Base-by-base conservation (phyloP, 202 grass and related monocot species). In the Panicum hallii region DNA sequence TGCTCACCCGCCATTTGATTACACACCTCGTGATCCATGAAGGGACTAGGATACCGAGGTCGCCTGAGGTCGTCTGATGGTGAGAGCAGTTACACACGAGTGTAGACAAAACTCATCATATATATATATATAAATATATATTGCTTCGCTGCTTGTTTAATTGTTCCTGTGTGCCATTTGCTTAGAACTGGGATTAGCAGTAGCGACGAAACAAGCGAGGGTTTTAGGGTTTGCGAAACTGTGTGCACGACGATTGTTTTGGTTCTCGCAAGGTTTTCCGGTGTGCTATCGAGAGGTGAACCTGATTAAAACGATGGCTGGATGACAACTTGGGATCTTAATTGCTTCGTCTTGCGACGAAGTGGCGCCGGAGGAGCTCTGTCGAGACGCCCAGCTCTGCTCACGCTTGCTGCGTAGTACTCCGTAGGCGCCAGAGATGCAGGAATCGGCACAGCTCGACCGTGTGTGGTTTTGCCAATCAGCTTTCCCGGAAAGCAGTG, bases 1-100 rank as follows among this genome's bases (percentile, higher is more conserved):
- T 26, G 49, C 81, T 75, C 80, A 56, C 12, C 60, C 23, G 47
- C 12, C 79, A 67, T 83, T 87, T 83, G 32, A 87, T 83, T 87
- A 90, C 69, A 36, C 79, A 26, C 52, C 79, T 78, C 73, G 60
- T 86, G 78, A 82, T 82, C 72, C 56, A 67, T 73, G 66, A 67
- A 89, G 36, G 11, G 49, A 65, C 55, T 78, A 86, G 65, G 79
- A 52, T 53, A 34, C 50, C 47, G 38, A 38, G 63, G 63, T 66
- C 38, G 73, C 60, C 26, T 26, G 26, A 26, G n/a, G n/a, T n/a
- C n/a, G n/a, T n/a, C n/a, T 26, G 26, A 26, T 26, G 26, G 26
- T 26, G 26, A 26, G 26, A 26, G 26, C 1, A 26, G 26, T 1
- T 26, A 26, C 26, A 26, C 0, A 1, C 1, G 26, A 26, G 1